Evolutionary conservation across 371 early-diverging fungal genomes (phyloP), one percentile per base, ranked within the genome.

Genomic region (Circinella minor): DNA sequence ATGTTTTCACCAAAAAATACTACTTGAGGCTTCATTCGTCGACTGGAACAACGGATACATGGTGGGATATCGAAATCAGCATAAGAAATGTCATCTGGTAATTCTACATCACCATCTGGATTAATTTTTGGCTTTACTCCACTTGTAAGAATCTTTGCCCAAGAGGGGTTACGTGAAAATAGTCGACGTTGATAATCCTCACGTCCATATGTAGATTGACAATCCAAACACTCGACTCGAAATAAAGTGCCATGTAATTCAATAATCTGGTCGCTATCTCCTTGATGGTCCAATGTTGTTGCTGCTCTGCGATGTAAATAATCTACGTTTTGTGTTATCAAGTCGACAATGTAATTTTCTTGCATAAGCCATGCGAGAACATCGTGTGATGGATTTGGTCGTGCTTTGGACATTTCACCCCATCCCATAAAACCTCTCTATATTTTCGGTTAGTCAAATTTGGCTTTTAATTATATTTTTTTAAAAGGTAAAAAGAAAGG

Each of bases 301-400:
- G 89, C 89, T 4, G 90, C 91, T 55, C 78, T 77, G 36, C 83
- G 74, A 66, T 96, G 95, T 68, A 96, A 75, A 0, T 91, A 85
- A 68, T 96, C 98, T 34, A 98, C 98, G 74, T 98, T 98, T 77
- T 98, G 98, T 6, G 98, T 96, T 38, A 96, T 88, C 15, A 96
- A 68, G 18, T 85, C 77, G 4, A 72, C 55, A 46, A 91, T 62
- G 65, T 79, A 76, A 13, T 82, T 78, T 7, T 63, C 8, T 2
- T 74, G 59, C 69, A 89, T 83, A 6, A 95, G 74, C 15, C 73
- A 65, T 11, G 89, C 77, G 3, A 96, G 63, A 13, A 88, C 80
- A 36, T 73, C 64, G 72, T 97, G 98, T 5, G 91, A 81, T 1
- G 76, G 67, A 70, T 96, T 96, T 6, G 95, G 95, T 34, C 79